Conservation (phyloP, 139 green algal genomes). For the Auxenochlorella pyrenoidosa region DNA sequence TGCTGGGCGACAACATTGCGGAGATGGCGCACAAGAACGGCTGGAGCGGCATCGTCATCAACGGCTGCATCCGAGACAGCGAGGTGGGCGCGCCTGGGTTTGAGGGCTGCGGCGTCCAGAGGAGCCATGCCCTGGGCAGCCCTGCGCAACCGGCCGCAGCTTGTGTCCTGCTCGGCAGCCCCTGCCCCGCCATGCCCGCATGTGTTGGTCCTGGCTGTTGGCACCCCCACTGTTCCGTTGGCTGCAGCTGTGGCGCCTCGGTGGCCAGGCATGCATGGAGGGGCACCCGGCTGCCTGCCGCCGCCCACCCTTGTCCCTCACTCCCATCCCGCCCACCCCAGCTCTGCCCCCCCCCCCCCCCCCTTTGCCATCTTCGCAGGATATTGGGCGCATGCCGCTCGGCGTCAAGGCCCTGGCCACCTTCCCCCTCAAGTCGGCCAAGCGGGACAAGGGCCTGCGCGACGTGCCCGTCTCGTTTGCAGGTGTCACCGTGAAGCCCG, state of each 20-base stretch:
- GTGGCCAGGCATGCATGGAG: no score
- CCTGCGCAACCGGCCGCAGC: no score
- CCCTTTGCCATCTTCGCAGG: conserved; percentile 16
- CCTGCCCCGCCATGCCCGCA: no score
- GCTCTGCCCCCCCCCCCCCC: background rate
- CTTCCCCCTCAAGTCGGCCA: conserved; percentile 90
- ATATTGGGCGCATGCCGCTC: conserved; percentile 87
- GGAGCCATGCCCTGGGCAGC: no score
- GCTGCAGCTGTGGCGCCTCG: no score
- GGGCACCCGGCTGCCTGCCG: no score
- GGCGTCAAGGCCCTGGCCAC: conserved; percentile 92
- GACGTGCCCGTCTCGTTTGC: conserved; percentile 84
- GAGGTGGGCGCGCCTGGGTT: conserved; percentile 31
- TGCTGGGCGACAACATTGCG: conserved; percentile 96
- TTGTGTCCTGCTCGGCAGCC: no score
- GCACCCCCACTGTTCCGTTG: no score
- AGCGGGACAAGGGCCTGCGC: conserved; percentile 84
- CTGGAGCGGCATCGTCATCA: conserved; percentile 94
- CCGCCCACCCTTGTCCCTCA: background rate
- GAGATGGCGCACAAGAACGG: conserved; percentile 90
- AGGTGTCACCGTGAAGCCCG: conserved; percentile 76
- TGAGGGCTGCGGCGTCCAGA: no score
- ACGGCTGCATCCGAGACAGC: conserved; percentile 95
- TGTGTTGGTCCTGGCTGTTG: no score
- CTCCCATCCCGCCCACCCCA: background rate